Conservation (phyloP, 2,329 filamentous ascomycete species). For the Hypoxylon sp. region DNA sequence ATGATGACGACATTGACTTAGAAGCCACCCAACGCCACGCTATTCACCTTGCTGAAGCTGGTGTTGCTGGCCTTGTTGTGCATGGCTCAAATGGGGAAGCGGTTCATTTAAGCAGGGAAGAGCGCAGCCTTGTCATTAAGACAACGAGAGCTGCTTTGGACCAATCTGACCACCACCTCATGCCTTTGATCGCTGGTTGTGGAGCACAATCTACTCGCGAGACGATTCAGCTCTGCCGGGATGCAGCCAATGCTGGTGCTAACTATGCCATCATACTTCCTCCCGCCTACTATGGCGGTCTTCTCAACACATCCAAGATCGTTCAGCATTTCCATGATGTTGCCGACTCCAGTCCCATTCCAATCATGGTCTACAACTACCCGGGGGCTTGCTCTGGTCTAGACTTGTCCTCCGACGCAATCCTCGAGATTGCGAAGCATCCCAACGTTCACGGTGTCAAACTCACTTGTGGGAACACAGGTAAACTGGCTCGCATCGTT, state of each 20-base stretch:
- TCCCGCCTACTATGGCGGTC: conserved; percentile 76
- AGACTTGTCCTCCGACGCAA: conserved; percentile 70
- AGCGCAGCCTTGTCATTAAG: conserved; percentile 74
- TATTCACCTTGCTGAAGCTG: conserved; percentile 72
- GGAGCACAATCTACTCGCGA: conserved; percentile 78
- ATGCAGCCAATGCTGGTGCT: conserved; percentile 75
- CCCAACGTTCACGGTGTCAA: conserved; percentile 75
- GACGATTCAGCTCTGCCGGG: conserved; percentile 75
- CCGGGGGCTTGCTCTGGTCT: conserved; percentile 70
- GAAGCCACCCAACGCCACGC: conserved; percentile 66
- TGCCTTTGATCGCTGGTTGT: conserved; percentile 79
- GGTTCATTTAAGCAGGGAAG: conserved; percentile 76
- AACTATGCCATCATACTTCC: conserved; percentile 78
- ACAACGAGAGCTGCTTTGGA: conserved; percentile 74
- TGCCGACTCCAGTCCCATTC: conserved; percentile 70
- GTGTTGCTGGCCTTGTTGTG: conserved; percentile 76
- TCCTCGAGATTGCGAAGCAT: conserved; percentile 66
- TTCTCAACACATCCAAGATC: conserved; percentile 71
- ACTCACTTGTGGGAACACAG: conserved; percentile 75
- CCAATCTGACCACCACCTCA: conserved; percentile 65
- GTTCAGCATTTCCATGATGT: conserved; percentile 74
- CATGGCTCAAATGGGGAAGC: conserved; percentile 83
- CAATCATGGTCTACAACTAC: conserved; percentile 76
- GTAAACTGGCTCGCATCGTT: conserved; percentile 64
- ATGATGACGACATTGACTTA: conserved; percentile 69